Base-by-base conservation (phyloP, 148 eudicot species). In the Chenopodium berlandieri region DNA sequence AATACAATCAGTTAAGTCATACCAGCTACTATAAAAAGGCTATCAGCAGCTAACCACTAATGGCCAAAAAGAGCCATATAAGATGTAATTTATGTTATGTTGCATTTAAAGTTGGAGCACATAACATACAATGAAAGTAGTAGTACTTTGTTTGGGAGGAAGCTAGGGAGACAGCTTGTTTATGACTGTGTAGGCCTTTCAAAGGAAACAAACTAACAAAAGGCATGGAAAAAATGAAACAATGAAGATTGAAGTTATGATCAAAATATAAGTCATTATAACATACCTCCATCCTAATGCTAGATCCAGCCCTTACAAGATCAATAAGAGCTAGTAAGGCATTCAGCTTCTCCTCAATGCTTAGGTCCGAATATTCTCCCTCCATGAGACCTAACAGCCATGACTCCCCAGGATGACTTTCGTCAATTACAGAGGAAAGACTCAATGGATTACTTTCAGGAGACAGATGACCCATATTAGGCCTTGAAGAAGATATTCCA, bases 311-410 rank as follows among this genome's bases (percentile, higher is more conserved):
- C 78, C 88, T 88, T 68, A 91, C 84, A 76, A 96, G 98, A 88
- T 94, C 99, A 80, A 94, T 82, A 88, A 96, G 81, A 50, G 98
- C 93, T 71, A 84, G 79, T 54, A 96, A 82, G n/a, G 89, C 89
- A 80, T 87, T 86, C 83, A 96, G 88, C 88, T 94, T 96, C 90
- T 96, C 99, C 81, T 89, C 99, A 83, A 90, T 86, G 83, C 90
- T 89, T 83, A 96, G 87, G 80, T 92, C 98, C 74, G 92, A 94
- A 88, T 96, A 94, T 86, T 96, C 98, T 83, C 98, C 94, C 82
- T 96, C 99, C 89, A 89, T 84, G 30, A 96, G 93, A 50, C 97
- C 99, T 75, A 91, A 83, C 80, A 96, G 79, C 99, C 98, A 96
- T n/a, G 85, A 83, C 85, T 92, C 98, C 83, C 99, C 95, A 5